A percentile compares a stretch with the other conserved stretches of the same genome.
phyloP scores from a whole-genome alignment of 768 basidiomycete genomes.

The Boletellus ananiceps region DNA sequence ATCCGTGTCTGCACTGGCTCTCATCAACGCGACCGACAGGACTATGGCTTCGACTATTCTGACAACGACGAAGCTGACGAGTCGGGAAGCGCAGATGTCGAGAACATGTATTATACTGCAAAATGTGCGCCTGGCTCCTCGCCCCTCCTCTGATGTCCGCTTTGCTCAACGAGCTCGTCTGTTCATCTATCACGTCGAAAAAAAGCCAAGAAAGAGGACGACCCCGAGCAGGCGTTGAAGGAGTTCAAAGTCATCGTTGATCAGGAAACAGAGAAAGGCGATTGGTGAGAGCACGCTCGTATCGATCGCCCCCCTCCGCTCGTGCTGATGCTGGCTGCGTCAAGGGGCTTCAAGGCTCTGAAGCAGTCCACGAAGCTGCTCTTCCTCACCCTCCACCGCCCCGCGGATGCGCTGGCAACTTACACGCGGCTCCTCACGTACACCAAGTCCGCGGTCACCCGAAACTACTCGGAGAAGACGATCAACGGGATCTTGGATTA shows the following conservation, averaged over 20 bases:
- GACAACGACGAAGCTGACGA: slow-evolving; percentile 83
- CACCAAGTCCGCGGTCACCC: slow-evolving; percentile 92
- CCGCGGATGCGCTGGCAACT: slow-evolving; percentile 78
- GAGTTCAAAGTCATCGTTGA: slow-evolving; percentile 88
- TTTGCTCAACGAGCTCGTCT: too few species aligned
- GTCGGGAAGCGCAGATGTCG: slow-evolving; percentile 79
- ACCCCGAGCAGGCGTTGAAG: slow-evolving; percentile 85
- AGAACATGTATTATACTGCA: slow-evolving; percentile 98
- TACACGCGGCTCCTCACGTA: slow-evolving; percentile 87
- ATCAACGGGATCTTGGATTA: slow-evolving; percentile 99
- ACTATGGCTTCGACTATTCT: slow-evolving; percentile 96
- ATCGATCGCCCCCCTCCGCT: not conserved
- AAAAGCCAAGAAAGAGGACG: slow-evolving; percentile 89
- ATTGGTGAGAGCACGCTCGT: slow-evolving; percentile 58
- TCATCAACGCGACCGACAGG: slow-evolving; percentile 41
- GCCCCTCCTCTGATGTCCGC: not conserved
- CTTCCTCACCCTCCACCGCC: slow-evolving; percentile 73
- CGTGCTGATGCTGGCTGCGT: not conserved
- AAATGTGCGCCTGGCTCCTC: slow-evolving; percentile 60
- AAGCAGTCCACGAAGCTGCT: slow-evolving; percentile 96
- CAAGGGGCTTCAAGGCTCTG: slow-evolving; percentile 97
- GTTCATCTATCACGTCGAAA: not conserved
- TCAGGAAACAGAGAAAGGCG: slow-evolving; percentile 87
- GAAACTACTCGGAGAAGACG: slow-evolving; percentile 96
- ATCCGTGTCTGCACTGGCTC: slow-evolving; percentile 1